Base-by-base conservation (phyloP, 2,329 filamentous ascomycete species). In the Fusarium nurragi region DNA sequence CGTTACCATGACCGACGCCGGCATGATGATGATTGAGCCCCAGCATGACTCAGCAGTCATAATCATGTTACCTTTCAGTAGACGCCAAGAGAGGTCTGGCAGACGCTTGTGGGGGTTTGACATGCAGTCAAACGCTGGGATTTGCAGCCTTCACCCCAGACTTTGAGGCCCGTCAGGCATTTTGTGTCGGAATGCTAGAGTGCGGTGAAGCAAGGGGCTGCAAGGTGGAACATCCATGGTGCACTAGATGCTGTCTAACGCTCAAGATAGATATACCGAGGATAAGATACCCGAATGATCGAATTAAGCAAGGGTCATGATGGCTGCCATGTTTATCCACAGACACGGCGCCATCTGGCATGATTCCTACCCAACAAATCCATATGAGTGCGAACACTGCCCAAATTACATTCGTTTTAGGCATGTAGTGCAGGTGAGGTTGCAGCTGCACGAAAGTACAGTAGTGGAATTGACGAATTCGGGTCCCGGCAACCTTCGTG, bases 301-400 rank as follows among this genome's bases (percentile, higher is more conserved):
- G 49, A 69, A 52, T 63, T 54, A 54, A 58, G 52, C 59, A 58
- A 55, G 64, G 60, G 63, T 54, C 53, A 54, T 65, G 50, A 56
- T 64, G 66, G 66, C 41, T 60, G 63, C 61, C 60, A 65, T 70
- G 67, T 74, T 18, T 72, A 70, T 77, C 80, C 80, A 82, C 77
- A 77, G 76, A 79, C 70, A 74, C 73, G 64, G 68, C 77, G 80
- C 79, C 81, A 83, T 79, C 79, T 83, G 79, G 79, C 80, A 77
- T 60, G 47, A 57, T 71, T 69, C 58, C 59, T 61, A 64, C 62
- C 71, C 67, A 73, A 73, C 64, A 44, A 40, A 48, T 11, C 38
- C 60, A 62, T 58, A 51, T 56, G 61, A 67, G 60, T 54, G 48
- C 64, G 39, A 62, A 61, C 49, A 65, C 51, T 65, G 68, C 67